Percentiles rank a stretch among this genome's conserved stretches.
These are phyloP conservation scores for Stellera chamaejasme DNA, from an alignment of 345 rosid species.

Conservation along the genomic window DNA sequence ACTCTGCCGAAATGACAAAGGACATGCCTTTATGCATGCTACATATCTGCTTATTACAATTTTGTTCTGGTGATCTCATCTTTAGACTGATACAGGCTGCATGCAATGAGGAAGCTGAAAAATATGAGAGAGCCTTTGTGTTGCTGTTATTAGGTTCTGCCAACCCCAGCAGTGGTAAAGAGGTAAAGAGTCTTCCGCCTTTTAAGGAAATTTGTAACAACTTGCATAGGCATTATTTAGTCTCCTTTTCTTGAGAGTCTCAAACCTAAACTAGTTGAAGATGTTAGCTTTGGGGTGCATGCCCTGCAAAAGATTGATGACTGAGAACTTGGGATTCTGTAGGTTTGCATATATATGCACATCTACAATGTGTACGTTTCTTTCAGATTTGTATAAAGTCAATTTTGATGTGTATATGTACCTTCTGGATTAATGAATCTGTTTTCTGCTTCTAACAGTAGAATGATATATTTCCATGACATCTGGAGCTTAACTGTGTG, in stretches of 20 bases:
- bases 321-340: too few relatives aligned
- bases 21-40: background rate
- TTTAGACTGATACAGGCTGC: slow-evolving; percentile 46
- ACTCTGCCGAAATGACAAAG: too few relatives aligned
- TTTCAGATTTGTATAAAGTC: too few relatives aligned
- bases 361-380: too few relatives aligned
- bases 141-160: slow-evolving; percentile 61
- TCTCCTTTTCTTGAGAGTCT: background rate
- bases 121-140: slow-evolving; percentile 73
- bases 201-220: background rate
- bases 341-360: too few relatives aligned
- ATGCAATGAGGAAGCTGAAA: slow-evolving; percentile 62
- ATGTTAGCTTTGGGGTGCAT: too few relatives aligned
- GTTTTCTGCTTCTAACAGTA: too few relatives aligned
- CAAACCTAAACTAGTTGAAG: background rate
- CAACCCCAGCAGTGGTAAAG: slow-evolving; percentile 35
- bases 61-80: background rate
- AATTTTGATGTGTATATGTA: too few relatives aligned
- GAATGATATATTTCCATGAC: too few relatives aligned
- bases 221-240: background rate
- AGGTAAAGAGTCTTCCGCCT: slow-evolving; percentile 26
- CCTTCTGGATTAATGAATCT: too few relatives aligned
- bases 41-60: slow-evolving; percentile 3
- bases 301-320: too few relatives aligned
- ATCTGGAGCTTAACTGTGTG: too few relatives aligned